Evolutionary conservation across 495 filamentous ascomycete genomes (phyloP), one percentile per base, ranked within the genome.

Genomic region (Podospora sp.): DNA sequence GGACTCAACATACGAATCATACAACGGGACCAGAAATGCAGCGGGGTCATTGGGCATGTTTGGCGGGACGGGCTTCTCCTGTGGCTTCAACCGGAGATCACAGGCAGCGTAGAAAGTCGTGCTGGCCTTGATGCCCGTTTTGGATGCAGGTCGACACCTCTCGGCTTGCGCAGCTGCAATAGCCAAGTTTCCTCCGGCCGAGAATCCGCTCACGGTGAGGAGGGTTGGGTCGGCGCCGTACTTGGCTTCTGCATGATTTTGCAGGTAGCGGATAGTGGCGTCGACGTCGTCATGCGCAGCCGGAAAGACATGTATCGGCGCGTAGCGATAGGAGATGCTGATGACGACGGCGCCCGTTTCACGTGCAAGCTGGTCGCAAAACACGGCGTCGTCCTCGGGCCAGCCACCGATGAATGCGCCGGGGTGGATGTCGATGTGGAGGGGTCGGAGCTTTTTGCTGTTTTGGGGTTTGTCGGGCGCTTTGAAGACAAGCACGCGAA

Each of bases 401-500:
- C 76, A 20, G 53, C 77, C 77, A 61, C 77, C 76, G 22, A 78
- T 60, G 65, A 78, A 78, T 40, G 61, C 73, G 25, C 77, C 76
- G 60, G 71, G 75, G 65, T 79, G 77, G 50, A 75, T 68, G 68
- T 77, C 67, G 68, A 79, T 60, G 58, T 78, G 76, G 2, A 79
- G 64, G 0, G 77, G 77, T 25, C 70, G 65, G 20, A 66, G 67
- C 29, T 25, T 56, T 18, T 49, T n/a, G 5, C 29, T 36, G 22
- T 21, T 6, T 8, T 24, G 21, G 7, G 27, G 21, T 16, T 20
- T 20, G 9, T 4, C 20, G 14, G 58, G 21, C 1, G 58, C 29
- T n/a, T 60, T 29, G 51, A 69, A 69, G 33, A 66, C 40, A 2
- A 69, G 58, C 7, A 62, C 60, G 46, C 63, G 68, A 8, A 69